Base-by-base conservation (phyloP, 2,329 filamentous ascomycete species). In the Fusarium sterilihyphosum region DNA sequence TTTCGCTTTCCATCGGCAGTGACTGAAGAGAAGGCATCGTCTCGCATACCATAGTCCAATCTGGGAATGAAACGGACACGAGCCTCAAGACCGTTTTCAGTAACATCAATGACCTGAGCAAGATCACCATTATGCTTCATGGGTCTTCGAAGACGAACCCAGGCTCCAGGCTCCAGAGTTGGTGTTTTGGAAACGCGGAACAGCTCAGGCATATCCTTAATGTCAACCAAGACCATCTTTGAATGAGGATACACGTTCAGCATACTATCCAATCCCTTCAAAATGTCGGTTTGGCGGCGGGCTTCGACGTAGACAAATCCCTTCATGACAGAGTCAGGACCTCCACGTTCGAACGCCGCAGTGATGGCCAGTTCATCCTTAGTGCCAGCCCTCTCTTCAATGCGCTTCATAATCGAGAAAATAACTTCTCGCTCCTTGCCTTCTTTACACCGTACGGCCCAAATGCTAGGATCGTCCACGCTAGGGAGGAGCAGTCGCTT, bases 161-260 rank as follows among this genome's bases (percentile, higher is more conserved):
- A 99, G 43, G 94, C 94, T 73, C 96, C 96, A 16, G 93, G 93
- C 77, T 96, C 91, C 40, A 99, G 86, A 33, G 92, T 91, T 54
- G 95, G 93, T 6, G 93, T 96, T 85, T 98, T 98, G 70, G 91
- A 92, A 35, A 97, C 94, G 59, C 95, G 91, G 24, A 99, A 88
- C n/a, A 99, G 89, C 83, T 98, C 96, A 4, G 96, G 96, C 92
- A 98, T 98, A 83, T 99, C 96, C 82, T 97, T 97, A 79, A 98
- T 95, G 56, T 96, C 94, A 47, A 99, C 94, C 59, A 98, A 86
- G 50, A 95, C 90, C 85, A 96, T 92, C 83, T 95, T 96, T 35
- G 91, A 93, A 65, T 94, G 91, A 61, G 96, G 94, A 81, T 98
- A 99, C 43, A 97, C 93, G 80, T 98, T 95, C 70, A 94, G 90